A percentile compares a stretch with the other conserved stretches of the same genome.
Evolutionary conservation across 208 protist genomes (phyloP).

Genomic region (Lotmaria passim): DNA sequence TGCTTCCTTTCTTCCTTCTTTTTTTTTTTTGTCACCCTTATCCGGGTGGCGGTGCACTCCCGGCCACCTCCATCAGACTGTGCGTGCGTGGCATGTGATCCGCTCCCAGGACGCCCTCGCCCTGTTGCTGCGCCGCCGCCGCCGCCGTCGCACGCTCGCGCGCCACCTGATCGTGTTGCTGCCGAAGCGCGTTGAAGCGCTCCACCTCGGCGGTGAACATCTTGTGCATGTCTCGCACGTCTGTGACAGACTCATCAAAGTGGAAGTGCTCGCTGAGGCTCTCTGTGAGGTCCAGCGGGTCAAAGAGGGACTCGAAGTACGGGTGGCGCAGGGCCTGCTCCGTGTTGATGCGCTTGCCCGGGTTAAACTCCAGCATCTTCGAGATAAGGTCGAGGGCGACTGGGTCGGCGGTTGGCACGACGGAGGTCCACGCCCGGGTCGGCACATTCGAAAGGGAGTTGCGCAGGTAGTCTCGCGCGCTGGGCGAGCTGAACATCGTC

Average conservation of each 20-base stretch:
- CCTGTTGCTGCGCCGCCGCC: slow-evolving; percentile 31
- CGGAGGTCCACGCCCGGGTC: slow-evolving; percentile 51
- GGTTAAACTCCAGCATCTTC: slow-evolving; percentile 88
- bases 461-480: slow-evolving; percentile 86
- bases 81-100: slow-evolving; percentile 85
- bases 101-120: slow-evolving; percentile 53
- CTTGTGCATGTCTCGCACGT: slow-evolving; percentile 74
- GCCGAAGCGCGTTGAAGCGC: slow-evolving; percentile 67
- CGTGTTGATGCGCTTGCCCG: slow-evolving; percentile 75
- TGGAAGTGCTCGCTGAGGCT: slow-evolving; percentile 81
- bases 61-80: slow-evolving; percentile 83
- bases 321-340: slow-evolving; percentile 89
- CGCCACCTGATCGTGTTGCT: slow-evolving; percentile 52
- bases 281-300: slow-evolving; percentile 80
- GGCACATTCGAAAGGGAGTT: slow-evolving; percentile 73
- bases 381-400: slow-evolving; percentile 82
- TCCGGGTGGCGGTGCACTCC: slow-evolving; percentile 43
- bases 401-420: slow-evolving; percentile 73
- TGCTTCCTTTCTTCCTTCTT: not conserved
- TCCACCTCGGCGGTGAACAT: slow-evolving; percentile 76
- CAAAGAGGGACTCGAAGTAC: slow-evolving; percentile 86
- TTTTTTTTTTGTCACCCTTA: slow-evolving; percentile 1
- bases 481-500: slow-evolving; percentile 80
- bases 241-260: slow-evolving; percentile 75
- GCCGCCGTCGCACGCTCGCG: slow-evolving; percentile 50